Evolutionary conservation across 2,329 filamentous ascomycete species (phyloP).

Genomic region (Bipolaris sorokiniana): DNA sequence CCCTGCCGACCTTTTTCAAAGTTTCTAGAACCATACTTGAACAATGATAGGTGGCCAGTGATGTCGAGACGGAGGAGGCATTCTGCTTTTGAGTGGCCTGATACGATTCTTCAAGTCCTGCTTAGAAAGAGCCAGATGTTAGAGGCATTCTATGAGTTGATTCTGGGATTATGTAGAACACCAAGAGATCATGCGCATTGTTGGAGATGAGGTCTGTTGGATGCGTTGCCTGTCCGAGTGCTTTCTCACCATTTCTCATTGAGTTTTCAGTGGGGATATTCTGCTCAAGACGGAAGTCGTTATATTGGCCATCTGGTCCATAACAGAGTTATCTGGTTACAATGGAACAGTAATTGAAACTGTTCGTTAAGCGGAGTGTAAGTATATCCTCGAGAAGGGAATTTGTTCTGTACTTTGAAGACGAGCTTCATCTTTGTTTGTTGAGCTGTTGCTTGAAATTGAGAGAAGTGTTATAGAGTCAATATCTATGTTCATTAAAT

Average conservation of each 20-base stretch:
- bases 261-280: neutral
- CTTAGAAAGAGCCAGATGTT: neutral
- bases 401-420: neutral
- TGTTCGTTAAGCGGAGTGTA: neutral
- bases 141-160: neutral
- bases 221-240: neutral
- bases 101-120: neutral
- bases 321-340: neutral
- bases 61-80: neutral
- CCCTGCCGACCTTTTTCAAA: neutral
- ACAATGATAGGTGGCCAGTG: neutral
- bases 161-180: neutral
- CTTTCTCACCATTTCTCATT: neutral
- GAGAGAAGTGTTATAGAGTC: neutral
- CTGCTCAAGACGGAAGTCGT: neutral
- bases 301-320: neutral
- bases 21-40: neutral
- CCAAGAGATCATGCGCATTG: neutral
- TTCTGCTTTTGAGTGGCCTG: neutral
- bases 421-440: neutral
- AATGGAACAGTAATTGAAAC: neutral
- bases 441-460: neutral
- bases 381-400: neutral
- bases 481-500: neutral
- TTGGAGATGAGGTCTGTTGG: neutral